Evolutionary conservation across 2,329 filamentous ascomycete genomes (phyloP).

Genomic region (Aschersonia sp.): DNA sequence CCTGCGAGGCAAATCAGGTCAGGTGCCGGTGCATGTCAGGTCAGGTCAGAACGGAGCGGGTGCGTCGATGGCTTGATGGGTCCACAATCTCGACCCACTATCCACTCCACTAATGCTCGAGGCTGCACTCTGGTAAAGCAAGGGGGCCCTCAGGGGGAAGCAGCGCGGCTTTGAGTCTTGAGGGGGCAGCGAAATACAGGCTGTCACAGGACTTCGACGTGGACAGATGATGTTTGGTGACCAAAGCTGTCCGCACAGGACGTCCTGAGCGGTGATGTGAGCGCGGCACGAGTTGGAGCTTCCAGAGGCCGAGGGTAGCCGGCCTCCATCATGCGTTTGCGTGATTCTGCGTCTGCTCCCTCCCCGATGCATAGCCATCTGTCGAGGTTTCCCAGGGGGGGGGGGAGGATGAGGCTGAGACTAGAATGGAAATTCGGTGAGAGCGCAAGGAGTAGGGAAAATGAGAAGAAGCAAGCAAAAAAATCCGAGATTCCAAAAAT

Average conservation of each 20-base stretch:
- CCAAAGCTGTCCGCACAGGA: not conserved
- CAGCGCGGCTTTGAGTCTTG: not conserved
- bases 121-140: not conserved
- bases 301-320: not conserved
- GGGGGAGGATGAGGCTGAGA: too few relatives aligned
- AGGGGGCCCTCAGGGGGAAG: not conserved
- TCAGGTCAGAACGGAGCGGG: constrained; percentile 4
- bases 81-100: constrained; percentile 11
- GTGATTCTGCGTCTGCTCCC: too few relatives aligned
- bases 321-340: too few relatives aligned
- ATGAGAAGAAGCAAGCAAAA: too few relatives aligned
- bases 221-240: too few relatives aligned
- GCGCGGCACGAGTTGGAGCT: not conserved
- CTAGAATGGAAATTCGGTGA: too few relatives aligned
- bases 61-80: constrained; percentile 4
- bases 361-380: too few relatives aligned
- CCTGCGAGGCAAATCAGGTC: not conserved
- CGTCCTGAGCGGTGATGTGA: not conserved
- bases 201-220: too few relatives aligned
- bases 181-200: not conserved
- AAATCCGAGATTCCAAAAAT: too few relatives aligned
- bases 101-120: constrained; percentile 8
- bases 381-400: too few relatives aligned
- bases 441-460: too few relatives aligned
- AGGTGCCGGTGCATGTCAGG: not conserved